Evolutionary conservation across 2,329 filamentous ascomycete species (phyloP).

Genomic region (Xylariaceae sp.): DNA sequence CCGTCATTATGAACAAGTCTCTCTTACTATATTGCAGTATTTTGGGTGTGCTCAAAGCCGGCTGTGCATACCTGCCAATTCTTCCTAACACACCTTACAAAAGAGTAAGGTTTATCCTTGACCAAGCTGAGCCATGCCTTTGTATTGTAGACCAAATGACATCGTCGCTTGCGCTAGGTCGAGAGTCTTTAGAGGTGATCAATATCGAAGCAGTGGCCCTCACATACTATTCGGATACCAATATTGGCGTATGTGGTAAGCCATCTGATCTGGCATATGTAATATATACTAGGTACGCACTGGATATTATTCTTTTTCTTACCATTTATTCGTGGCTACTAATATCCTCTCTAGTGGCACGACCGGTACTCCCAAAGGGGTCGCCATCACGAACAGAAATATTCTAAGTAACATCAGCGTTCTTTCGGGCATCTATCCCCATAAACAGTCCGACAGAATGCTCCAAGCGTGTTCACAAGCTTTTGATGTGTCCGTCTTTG

Average conservation of each 20-base stretch:
- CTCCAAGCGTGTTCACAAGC: slow-evolving; percentile 84
- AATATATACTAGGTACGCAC: slow-evolving; percentile 70
- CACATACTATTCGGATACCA: slow-evolving; percentile 40
- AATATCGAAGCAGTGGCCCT: slow-evolving; percentile 43
- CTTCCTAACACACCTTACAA: slow-evolving; percentile 71
- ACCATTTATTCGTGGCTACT: neutral
- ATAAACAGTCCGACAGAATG: slow-evolving; percentile 59
- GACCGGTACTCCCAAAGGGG: slow-evolving; percentile 80
- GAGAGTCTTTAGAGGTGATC: slow-evolving; percentile 36
- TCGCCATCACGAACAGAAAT: slow-evolving; percentile 77
- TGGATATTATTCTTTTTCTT: neutral
- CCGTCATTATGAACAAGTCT: slow-evolving; percentile 80
- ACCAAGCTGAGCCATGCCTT: slow-evolving; percentile 58
- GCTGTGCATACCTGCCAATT: slow-evolving; percentile 81
- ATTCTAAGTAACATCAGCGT: slow-evolving; percentile 76
- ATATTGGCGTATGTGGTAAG: slow-evolving; percentile 47
- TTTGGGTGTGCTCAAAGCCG: slow-evolving; percentile 74
- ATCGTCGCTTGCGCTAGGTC: slow-evolving; percentile 15
- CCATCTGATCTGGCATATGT: slow-evolving; percentile 70
- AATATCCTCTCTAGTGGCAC: slow-evolving; percentile 62
- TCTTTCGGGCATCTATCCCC: slow-evolving; percentile 70
- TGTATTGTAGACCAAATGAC: slow-evolving; percentile 51
- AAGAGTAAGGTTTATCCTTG: slow-evolving; percentile 66
- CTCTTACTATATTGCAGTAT: slow-evolving; percentile 74
- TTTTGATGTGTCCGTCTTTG: slow-evolving; percentile 88